Evolutionary conservation across 192 early-diverging fungal genomes (phyloP), one percentile per base, ranked within the genome.

Genomic region (Rhizoclosmatium sp.): DNA sequence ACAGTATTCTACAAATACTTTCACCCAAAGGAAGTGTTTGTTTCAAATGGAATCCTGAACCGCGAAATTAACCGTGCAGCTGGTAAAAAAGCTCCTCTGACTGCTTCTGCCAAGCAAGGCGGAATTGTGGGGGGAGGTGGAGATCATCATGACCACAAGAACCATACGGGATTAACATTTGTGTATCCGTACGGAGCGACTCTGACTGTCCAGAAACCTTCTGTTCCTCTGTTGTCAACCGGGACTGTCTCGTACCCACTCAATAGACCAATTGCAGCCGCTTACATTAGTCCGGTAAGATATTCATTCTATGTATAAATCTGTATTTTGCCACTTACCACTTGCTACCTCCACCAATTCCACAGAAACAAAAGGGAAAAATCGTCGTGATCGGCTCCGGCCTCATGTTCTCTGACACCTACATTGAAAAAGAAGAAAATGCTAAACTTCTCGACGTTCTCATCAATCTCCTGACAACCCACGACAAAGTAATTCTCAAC

Each of bases 371-470:
- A 14, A 78, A 82, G 14, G 89, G 89, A 19, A 89, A 89, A 67
- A 71, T 92, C 1, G 82, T 89, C 3, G 89, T 88, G 0, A 61
- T 89, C 41, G 90, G 87, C 2, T 84, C 87, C 2, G 86, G 81
- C 12, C 70, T 77, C 31, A 91, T 92, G 88, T 92, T 92, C 68
- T 86, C 85, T 41, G 90, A 92, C 75, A n/a, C 79, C 39, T 92
- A 92, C 67, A 82, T 92, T 21, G 90, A 92, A 7, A 91, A 89
- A 82, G 90, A 92, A 75, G 87, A 88, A 59, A 92, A 92, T 60
- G 86, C 76, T 9, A 89, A 88, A 67, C 80, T 92, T 23, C 85
- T 90, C 61, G 89, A 91, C 76, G 89, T 91, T 2, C 39, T 91
- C 7, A 76, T 91, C 4, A 82, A 89, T 68, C 85, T 90, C 70